Evolutionary conservation across 177 flowering plant genomes (phyloP), one percentile per base, ranked within the genome.

Genomic region (Tripterygium wilfordii): DNA sequence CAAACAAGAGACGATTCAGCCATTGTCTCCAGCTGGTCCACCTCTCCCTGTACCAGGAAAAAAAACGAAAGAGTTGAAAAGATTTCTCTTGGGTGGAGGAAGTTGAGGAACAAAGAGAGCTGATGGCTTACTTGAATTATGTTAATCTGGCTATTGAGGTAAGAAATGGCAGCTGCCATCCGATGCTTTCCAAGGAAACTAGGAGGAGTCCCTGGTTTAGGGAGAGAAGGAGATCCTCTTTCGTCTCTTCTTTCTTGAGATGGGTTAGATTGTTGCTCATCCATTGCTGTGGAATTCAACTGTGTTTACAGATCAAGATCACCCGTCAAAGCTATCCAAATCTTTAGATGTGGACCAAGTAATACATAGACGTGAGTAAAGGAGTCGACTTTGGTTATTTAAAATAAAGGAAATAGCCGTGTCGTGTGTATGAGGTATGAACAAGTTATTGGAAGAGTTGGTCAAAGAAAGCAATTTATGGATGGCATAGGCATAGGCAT

Each of bases 1-100:
- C 76, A 71, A 12, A 58, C 69, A 40, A 37, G 18, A 18, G 76
- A 71, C 18, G 68, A 64, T 48, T 51, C 36, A 14, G 54, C 72
- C 15, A 64, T 4, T 8, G 66, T 53, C 4, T 71, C 69, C 0
- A 71, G 69, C 24, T 53, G 35, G 8, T 63, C 68, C 48, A 67
- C 36, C 59, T 71, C 76, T 36, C 67, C 64, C 72, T 58, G 40
- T 30, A 58, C n/a, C 18, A 47, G 2, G 3, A 10, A 18, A 13
- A 0, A 8, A 2, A 44, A 26, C 25, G 19, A 27, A n/a, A 2
- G n/a, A 27, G 26, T 15, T 4, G 39, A 15, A 25, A 36, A 10
- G 13, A 16, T 3, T 8, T 23, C 21, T 12, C 12, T 12, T 8
- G n/a, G 2, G 2, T 17, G 16, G n/a, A n/a, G n/a, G n/a, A n/a